These are phyloP conservation scores for Schizopora paradoxa DNA, from an alignment of 1,284 basidiomycete genomes.

Conservation along the genomic window DNA sequence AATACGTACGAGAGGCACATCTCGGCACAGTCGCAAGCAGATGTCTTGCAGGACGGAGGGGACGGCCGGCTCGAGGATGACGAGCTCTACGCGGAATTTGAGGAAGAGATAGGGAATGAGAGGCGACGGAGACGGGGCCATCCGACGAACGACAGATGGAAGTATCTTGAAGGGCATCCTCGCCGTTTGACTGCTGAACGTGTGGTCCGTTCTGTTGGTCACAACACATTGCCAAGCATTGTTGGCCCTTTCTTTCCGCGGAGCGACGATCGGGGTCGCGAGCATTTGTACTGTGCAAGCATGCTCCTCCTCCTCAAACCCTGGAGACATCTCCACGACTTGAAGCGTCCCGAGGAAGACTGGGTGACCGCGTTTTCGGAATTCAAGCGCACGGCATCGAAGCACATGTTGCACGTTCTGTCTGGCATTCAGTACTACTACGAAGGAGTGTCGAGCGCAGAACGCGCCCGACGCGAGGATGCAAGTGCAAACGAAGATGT, in stretches of 20 bases:
- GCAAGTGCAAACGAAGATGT: no score
- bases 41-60: background rate
- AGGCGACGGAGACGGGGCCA: conserved; percentile 7
- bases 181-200: background rate
- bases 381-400: background rate
- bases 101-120: background rate
- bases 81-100: background rate
- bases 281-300: background rate
- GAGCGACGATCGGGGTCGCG: background rate
- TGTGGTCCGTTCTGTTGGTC: background rate
- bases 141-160: conserved; percentile 7
- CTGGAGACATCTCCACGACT: background rate
- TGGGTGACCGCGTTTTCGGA: background rate
- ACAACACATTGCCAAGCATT: background rate
- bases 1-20: conserved; percentile 23
- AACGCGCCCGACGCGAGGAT: no score
- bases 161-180: conserved; percentile 17
- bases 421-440: background rate
- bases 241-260: background rate
- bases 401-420: background rate
- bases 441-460: background rate
- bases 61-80: background rate
- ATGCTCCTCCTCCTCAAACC: background rate
- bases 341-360: background rate
- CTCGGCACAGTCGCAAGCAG: background rate